Conservation (phyloP, 2,329 filamentous ascomycete species). For the Dendrostoma leiphaemia region DNA sequence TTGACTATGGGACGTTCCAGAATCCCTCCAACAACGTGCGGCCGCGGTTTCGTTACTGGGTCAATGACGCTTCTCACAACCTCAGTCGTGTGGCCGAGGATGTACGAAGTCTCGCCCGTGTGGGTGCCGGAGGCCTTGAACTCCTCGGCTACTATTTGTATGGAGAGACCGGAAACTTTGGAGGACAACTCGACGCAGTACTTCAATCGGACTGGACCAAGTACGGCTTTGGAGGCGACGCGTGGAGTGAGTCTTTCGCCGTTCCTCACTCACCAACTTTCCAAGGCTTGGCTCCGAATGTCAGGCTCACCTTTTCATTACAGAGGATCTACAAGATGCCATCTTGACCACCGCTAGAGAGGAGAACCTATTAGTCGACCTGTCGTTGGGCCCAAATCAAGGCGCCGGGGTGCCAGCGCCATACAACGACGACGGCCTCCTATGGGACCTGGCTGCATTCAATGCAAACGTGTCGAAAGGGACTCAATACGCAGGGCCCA, state of each 20-base stretch:
- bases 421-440: conserved; percentile 30
- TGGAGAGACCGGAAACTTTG: not conserved
- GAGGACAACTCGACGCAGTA: not conserved
- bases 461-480: conserved; percentile 28
- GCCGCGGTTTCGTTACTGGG: conserved; percentile 5
- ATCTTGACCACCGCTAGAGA: conserved; percentile 32
- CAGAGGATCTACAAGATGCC: conserved; percentile 25
- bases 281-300: not conserved
- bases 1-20: conserved; percentile 7
- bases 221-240: conserved; percentile 34
- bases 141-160: conserved; percentile 13
- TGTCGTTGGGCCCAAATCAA: conserved; percentile 44
- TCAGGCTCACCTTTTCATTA: conserved; percentile 18
- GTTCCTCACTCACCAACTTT: not conserved
- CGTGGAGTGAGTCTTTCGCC: conserved; percentile 17
- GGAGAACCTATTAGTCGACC: conserved; percentile 40
- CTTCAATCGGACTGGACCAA: conserved; percentile 14
- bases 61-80: not conserved
- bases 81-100: conserved; percentile 7
- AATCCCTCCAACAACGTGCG: conserved; percentile 2
- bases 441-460: conserved; percentile 31
- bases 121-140: conserved; percentile 13
- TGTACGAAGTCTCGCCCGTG: not conserved
- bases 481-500: conserved; percentile 26
- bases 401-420: conserved; percentile 44